phyloP scores from a whole-genome alignment of 2,329 filamentous ascomycete genomes.

The Fusarium decemcellulare region DNA sequence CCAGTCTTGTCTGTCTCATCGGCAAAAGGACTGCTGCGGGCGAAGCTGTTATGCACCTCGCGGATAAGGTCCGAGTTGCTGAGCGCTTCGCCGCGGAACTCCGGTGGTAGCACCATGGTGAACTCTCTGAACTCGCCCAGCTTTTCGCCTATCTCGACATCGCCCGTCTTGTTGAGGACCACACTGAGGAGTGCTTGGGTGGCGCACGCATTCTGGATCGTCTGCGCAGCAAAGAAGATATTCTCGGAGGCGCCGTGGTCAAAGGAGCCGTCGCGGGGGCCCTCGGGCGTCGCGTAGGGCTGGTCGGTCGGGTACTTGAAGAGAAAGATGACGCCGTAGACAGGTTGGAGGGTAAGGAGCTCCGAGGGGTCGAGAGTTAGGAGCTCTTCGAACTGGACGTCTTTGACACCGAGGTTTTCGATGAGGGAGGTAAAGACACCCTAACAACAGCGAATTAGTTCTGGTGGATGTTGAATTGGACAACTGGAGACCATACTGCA shows the following conservation, averaged over 20 bases:
- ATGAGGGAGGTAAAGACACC: constrained; percentile 98
- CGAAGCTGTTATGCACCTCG: constrained; percentile 91
- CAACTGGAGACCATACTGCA: constrained; percentile 79
- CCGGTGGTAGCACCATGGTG: constrained; percentile 84
- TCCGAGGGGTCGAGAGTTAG: constrained; percentile 86
- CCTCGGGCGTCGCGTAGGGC: constrained; percentile 70
- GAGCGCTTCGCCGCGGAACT: constrained; percentile 74
- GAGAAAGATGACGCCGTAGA: constrained; percentile 98
- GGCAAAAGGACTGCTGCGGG: constrained; percentile 88
- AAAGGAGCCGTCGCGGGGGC: constrained; percentile 85
- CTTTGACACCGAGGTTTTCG: constrained; percentile 89
- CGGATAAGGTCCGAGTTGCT: constrained; percentile 78
- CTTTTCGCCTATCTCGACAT: constrained; percentile 79
- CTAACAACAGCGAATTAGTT: constrained; percentile 55
- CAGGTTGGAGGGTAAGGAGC: constrained; percentile 78
- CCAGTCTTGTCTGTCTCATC: constrained; percentile 83
- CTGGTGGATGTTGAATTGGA: neutral
- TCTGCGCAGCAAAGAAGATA: constrained; percentile 96
- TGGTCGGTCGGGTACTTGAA: constrained; percentile 92
- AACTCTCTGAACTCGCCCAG: constrained; percentile 89
- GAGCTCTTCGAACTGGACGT: constrained; percentile 97
- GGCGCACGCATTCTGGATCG: constrained; percentile 98
- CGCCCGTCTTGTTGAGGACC: constrained; percentile 83
- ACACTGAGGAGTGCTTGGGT: constrained; percentile 96
- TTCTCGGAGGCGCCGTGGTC: constrained; percentile 81